phyloP scores from a whole-genome alignment of 2,329 filamentous ascomycete species.

The Claviceps cyperi region DNA sequence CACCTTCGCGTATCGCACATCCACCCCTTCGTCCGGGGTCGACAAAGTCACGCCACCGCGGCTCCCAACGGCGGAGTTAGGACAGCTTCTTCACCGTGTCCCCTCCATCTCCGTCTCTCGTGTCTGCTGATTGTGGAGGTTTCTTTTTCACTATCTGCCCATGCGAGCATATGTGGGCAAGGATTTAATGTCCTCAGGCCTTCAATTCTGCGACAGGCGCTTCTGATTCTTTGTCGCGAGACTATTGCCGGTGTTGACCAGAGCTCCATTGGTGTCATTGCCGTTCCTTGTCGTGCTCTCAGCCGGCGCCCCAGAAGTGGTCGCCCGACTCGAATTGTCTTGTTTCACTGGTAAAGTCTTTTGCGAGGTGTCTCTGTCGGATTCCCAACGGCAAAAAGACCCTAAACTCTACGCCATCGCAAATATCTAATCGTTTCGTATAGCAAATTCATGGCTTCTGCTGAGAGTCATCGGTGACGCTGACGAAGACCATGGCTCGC shows the following conservation, averaged over 20 bases:
- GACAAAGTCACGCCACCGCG: constrained; percentile 2
- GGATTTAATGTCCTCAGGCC: neutral
- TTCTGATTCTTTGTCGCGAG: neutral
- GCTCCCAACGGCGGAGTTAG: constrained; percentile 1
- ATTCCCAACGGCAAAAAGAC: neutral
- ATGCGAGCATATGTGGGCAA: neutral
- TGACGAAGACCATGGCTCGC: constrained; percentile 42
- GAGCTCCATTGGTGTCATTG: neutral
- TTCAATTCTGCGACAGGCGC: neutral
- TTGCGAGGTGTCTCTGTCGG: neutral
- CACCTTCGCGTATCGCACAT: neutral
- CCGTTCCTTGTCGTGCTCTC: neutral
- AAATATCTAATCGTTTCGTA: neutral
- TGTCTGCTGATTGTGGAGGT: neutral
- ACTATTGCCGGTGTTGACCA: neutral
- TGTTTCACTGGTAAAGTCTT: neutral
- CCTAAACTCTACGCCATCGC: neutral
- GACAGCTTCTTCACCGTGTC: neutral
- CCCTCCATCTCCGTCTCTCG: neutral
- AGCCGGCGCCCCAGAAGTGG: neutral
- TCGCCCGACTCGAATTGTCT: neutral
- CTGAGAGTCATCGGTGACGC: constrained; percentile 23
- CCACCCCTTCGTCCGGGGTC: neutral
- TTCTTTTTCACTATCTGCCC: neutral
- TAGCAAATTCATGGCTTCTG: constrained; percentile 4